Evolutionary conservation across 1,284 basidiomycete genomes (phyloP).

Genomic region (Apiotrichum laibachii): DNA sequence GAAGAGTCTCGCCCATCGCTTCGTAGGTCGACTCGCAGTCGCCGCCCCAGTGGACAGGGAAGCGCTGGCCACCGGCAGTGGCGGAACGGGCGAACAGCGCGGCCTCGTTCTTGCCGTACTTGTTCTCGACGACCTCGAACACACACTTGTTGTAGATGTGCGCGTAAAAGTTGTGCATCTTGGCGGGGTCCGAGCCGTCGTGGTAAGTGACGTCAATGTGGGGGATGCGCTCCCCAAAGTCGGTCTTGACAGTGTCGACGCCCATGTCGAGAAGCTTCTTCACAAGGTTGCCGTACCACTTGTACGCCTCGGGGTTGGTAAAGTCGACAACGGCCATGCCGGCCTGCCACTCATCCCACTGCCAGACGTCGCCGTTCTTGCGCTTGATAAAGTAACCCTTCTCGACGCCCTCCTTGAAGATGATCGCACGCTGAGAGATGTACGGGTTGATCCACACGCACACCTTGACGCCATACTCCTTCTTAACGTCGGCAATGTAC

Average conservation of each 20-base stretch:
- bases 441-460: conserved; percentile 63
- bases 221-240: conserved; percentile 66
- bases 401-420: conserved; percentile 66
- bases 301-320: conserved; percentile 65
- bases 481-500: conserved; percentile 66
- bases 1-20: conserved; percentile 70
- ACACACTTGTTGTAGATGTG: conserved; percentile 68
- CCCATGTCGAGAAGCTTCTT: conserved; percentile 64
- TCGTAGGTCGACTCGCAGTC: conserved; percentile 74
- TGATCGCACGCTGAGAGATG: conserved; percentile 61
- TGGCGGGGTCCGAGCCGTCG: conserved; percentile 64
- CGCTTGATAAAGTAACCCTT: conserved; percentile 68
- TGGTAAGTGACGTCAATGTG: conserved; percentile 63
- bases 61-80: conserved; percentile 66
- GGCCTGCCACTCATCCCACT: conserved; percentile 52
- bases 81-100: conserved; percentile 67
- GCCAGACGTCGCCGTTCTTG: conserved; percentile 67
- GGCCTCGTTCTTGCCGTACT: conserved; percentile 64
- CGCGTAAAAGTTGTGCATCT: conserved; percentile 56
- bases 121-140: conserved; percentile 60
- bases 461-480: conserved; percentile 65
- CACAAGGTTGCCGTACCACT: conserved; percentile 66
- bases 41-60: conserved; percentile 61
- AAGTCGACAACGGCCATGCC: conserved; percentile 62
- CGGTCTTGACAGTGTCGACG: conserved; percentile 63